Evolutionary conservation across 257 asterid genomes (phyloP).

Genomic region (Solanum clarkiae): DNA sequence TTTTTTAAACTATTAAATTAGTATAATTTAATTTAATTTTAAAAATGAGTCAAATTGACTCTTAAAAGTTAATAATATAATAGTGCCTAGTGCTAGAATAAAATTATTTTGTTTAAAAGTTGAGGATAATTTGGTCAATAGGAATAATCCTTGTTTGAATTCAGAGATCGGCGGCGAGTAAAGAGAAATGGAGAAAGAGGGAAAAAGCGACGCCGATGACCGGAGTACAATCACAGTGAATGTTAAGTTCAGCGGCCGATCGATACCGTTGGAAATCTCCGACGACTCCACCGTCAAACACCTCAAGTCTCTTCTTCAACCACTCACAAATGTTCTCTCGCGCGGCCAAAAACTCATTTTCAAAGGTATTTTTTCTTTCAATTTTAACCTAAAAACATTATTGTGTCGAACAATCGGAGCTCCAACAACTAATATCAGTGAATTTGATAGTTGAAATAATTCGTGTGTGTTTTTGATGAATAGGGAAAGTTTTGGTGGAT

Average conservation of each 20-base stretch:
- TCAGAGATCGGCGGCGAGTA: neutral
- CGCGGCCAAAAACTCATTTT: conserved; percentile 93
- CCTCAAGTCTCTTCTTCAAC: conserved; percentile 55
- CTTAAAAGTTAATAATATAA: too few relatives aligned
- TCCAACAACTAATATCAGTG: neutral
- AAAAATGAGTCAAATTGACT: too few relatives aligned
- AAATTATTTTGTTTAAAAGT: too few relatives aligned
- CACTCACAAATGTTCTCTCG: conserved; percentile 78
- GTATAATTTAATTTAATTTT: too few relatives aligned
- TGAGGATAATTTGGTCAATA: neutral
- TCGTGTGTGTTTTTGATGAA: neutral
- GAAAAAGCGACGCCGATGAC: neutral
- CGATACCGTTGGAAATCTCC: conserved; percentile 48
- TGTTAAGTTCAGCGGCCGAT: conserved; percentile 60
- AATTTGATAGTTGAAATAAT: neutral
- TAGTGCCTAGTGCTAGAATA: too few relatives aligned
- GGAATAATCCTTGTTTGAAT: neutral
- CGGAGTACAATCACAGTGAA: conserved; percentile 18
- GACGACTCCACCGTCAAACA: conserved; percentile 40
- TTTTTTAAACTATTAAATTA: too few relatives aligned
- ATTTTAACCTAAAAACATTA: neutral
- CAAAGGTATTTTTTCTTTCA: conserved; percentile 33
- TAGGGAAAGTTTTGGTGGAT: conserved; percentile 61
- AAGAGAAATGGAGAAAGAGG: neutral
- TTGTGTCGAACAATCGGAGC: neutral